Evolutionary conservation across 1,284 basidiomycete genomes (phyloP).

Genomic region (Boletellus deceptivus): DNA sequence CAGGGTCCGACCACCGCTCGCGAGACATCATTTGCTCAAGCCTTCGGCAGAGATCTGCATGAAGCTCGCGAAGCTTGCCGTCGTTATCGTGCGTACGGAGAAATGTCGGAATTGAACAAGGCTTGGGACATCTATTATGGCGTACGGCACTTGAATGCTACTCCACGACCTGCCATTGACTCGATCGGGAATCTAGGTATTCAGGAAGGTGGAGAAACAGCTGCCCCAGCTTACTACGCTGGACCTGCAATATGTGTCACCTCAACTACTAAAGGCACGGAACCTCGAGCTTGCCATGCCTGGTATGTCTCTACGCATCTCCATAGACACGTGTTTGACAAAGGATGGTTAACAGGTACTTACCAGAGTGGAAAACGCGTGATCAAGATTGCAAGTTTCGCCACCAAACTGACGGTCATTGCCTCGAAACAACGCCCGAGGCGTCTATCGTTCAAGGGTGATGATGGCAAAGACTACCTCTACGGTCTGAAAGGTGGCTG

Average conservation of each 20-base stretch:
- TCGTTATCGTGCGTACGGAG: slow-evolving; percentile 84
- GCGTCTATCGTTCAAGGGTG: slow-evolving; percentile 85
- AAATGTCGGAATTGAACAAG: slow-evolving; percentile 89
- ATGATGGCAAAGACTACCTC: slow-evolving; percentile 92
- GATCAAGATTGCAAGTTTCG: slow-evolving; percentile 82
- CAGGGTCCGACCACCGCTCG: slow-evolving; percentile 92
- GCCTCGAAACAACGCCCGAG: slow-evolving; percentile 98
- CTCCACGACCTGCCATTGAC: slow-evolving; percentile 5
- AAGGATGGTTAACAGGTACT: slow-evolving; percentile 57
- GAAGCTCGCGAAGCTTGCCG: slow-evolving; percentile 94
- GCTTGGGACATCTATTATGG: slow-evolving; percentile 99
- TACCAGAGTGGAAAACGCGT: slow-evolving; percentile 90
- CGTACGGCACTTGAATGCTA: slow-evolving; percentile 37
- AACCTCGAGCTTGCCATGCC: slow-evolving; percentile 95
- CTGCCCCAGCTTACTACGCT: slow-evolving; percentile 87
- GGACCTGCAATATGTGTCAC: slow-evolving; percentile 97
- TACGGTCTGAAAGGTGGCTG: slow-evolving; percentile 84
- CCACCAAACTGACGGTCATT: slow-evolving; percentile 88
- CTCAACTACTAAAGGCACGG: slow-evolving; percentile 84
- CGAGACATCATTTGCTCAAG: slow-evolving; percentile 94
- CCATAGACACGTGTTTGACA: background rate
- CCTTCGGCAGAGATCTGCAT: slow-evolving; percentile 89
- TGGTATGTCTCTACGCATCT: slow-evolving; percentile 45
- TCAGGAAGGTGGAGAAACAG: slow-evolving; percentile 96
- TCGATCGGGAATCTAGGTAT: slow-evolving; percentile 58